Base-by-base conservation (phyloP, 1,139 yeast species). In the Pichia sorboxylosa region DNA sequence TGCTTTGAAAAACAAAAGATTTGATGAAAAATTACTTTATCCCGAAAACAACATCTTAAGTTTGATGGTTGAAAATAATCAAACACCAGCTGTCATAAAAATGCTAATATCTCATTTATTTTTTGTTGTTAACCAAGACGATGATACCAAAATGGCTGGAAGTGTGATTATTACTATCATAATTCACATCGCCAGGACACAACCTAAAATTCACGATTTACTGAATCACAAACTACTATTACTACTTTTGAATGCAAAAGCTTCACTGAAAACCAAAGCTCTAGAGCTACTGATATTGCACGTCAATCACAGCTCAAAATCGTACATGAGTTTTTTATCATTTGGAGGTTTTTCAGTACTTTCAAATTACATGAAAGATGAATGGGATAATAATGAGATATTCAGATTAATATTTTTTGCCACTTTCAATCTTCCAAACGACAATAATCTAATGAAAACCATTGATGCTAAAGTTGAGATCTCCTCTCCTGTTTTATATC, bases 331-430 rank as follows among this genome's bases (percentile, higher is more conserved):
- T 19, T 78, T 80, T 45, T 59, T 70, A 26, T 63, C 61, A 14
- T 62, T 59, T 14, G 68, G 70, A 34, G 90, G 90, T 0, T 51
- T 73, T 14, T 64, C 63, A 18, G 60, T 78, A 2, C 46, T 80
- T 20, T 61, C 73, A 0, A 65, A 58, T 35, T 58, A 58, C 25
- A 47, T 73, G 24, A 54, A 58, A 31, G 49, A 55, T 29, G 63
- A 68, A 64, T 70, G 78, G 73, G 42, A 49, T 18, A 61, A 63
- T 37, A 64, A 48, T 24, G 29, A 17, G 2, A 27, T 35, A 24
- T 18, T 35, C 5, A 14, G 6, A 13, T n/a, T 7, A n/a, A 11
- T 35, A n/a, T 18, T 31, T n/a, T 7, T 19, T 5, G 28, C 29
- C 3, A 23, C 26, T 13, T 34, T 28, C 15, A 13, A 25, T 4